Conservation (phyloP, 768 basidiomycete species). For the Hygrocybe coccinea region DNA sequence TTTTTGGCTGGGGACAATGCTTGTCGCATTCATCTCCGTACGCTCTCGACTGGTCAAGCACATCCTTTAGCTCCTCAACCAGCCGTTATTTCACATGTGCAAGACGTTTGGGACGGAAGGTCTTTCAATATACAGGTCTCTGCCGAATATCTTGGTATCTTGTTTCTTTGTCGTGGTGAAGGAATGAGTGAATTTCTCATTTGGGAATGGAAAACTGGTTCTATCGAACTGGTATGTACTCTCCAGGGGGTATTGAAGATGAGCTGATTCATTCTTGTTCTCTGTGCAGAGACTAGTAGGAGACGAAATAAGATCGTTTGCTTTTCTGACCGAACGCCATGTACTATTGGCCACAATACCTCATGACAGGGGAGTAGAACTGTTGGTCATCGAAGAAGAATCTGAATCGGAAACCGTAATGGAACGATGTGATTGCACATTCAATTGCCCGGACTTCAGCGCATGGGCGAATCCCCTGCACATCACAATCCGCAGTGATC, state of each 20-base stretch:
- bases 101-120: background rate
- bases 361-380: constrained; percentile 17
- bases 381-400: constrained; percentile 34
- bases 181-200: background rate
- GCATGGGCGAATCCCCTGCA: constrained; percentile 24
- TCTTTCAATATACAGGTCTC: background rate
- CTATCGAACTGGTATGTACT: background rate
- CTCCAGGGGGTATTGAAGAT: background rate
- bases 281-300: constrained; percentile 19
- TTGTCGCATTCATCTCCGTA: constrained; percentile 2
- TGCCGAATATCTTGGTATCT: constrained; percentile 1
- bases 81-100: background rate
- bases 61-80: background rate
- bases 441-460: constrained; percentile 39
- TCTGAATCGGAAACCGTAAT: constrained; percentile 21
- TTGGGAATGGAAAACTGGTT: constrained; percentile 4
- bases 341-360: constrained; percentile 33
- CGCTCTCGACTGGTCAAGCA: background rate
- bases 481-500: constrained; percentile 50
- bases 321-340: constrained; percentile 39
- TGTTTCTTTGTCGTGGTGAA: background rate
- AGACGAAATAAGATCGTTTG: constrained; percentile 35
- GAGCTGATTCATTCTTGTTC: background rate
- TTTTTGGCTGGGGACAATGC: background rate
- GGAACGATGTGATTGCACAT: constrained; percentile 30